These are phyloP conservation scores for Acanthamoeba royreba DNA, from an alignment of 208 protist genomes.

Conservation along the genomic window DNA sequence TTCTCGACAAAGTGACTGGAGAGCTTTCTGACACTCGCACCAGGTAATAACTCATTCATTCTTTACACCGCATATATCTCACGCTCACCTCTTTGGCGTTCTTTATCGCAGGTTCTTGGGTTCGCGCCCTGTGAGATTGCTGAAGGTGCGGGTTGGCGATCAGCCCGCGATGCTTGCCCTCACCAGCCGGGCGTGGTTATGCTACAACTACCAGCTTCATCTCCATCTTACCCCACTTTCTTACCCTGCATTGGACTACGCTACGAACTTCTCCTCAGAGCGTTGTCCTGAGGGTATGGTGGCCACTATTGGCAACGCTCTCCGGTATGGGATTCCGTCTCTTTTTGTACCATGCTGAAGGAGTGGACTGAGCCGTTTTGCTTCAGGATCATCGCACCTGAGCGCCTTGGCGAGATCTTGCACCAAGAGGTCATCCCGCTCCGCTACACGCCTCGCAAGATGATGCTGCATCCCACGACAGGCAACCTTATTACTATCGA, in stretches of 20 bases:
- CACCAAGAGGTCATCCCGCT: slow-evolving; percentile 77
- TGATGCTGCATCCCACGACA: slow-evolving; percentile 76
- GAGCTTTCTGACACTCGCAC: slow-evolving; percentile 81
- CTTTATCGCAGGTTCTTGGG: slow-evolving; percentile 64
- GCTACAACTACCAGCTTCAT: slow-evolving; percentile 69
- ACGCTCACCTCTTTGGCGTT: background rate
- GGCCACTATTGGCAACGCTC: slow-evolving; percentile 72
- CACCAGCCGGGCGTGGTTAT: slow-evolving; percentile 83
- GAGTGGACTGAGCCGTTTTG: background rate
- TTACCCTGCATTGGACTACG: slow-evolving; percentile 80
- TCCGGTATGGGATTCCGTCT: slow-evolving; percentile 40
- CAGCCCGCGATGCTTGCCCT: slow-evolving; percentile 84
- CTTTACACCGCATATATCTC: background rate
- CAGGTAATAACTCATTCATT: slow-evolving; percentile 26
- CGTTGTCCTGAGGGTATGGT: slow-evolving; percentile 85
- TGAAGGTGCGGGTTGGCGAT: slow-evolving; percentile 50
- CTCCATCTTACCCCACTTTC: slow-evolving; percentile 80
- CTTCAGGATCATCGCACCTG: slow-evolving; percentile 71
- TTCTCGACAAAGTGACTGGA: slow-evolving; percentile 78
- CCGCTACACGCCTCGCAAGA: slow-evolving; percentile 80
- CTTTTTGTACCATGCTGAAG: background rate
- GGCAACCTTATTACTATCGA: slow-evolving; percentile 80
- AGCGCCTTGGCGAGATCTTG: slow-evolving; percentile 79
- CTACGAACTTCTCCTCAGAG: slow-evolving; percentile 81
- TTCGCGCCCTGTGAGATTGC: slow-evolving; percentile 59